Evolutionary conservation across 2,329 filamentous ascomycete species (phyloP).

Genomic region (Clonostachys chloroleuca): DNA sequence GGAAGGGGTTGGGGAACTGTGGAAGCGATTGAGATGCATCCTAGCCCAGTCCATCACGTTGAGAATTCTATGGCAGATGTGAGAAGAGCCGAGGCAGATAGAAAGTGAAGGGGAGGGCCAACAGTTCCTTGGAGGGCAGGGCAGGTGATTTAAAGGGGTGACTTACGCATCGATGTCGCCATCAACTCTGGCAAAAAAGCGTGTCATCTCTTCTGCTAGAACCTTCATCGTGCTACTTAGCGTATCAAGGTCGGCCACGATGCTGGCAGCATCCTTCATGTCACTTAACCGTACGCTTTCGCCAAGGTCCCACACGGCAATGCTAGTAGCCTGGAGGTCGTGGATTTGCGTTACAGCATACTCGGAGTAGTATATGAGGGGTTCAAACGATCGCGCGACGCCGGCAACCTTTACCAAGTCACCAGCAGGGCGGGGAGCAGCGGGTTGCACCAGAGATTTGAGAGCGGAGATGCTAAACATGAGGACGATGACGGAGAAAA

Average conservation of each 20-base stretch:
- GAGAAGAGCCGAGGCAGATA: not conserved
- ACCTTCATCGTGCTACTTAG: slow-evolving; percentile 82
- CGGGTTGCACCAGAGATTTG: slow-evolving; percentile 65
- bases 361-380: slow-evolving; percentile 91
- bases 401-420: slow-evolving; percentile 89
- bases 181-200: slow-evolving; percentile 91
- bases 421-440: slow-evolving; percentile 33
- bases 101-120: not conserved
- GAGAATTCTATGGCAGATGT: slow-evolving; percentile 57
- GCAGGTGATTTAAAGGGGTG: not conserved
- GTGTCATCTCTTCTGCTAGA: slow-evolving; percentile 79
- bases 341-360: slow-evolving; percentile 82
- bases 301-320: slow-evolving; percentile 91
- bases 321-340: slow-evolving; percentile 84
- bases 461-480: slow-evolving; percentile 62
- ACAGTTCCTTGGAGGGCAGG: not conserved
- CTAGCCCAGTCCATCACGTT: slow-evolving; percentile 96
- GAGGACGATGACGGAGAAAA: slow-evolving; percentile 56
- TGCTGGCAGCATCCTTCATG: slow-evolving; percentile 83
- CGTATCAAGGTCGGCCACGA: slow-evolving; percentile 80
- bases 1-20: slow-evolving; percentile 51
- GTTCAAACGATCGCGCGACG: slow-evolving; percentile 87
- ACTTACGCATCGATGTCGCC: slow-evolving; percentile 80
- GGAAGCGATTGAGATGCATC: slow-evolving; percentile 72
- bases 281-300: slow-evolving; percentile 87